Evolutionary conservation across 2,329 filamentous ascomycete species (phyloP).

Genomic region (Ceratocystis eucalypticola): DNA sequence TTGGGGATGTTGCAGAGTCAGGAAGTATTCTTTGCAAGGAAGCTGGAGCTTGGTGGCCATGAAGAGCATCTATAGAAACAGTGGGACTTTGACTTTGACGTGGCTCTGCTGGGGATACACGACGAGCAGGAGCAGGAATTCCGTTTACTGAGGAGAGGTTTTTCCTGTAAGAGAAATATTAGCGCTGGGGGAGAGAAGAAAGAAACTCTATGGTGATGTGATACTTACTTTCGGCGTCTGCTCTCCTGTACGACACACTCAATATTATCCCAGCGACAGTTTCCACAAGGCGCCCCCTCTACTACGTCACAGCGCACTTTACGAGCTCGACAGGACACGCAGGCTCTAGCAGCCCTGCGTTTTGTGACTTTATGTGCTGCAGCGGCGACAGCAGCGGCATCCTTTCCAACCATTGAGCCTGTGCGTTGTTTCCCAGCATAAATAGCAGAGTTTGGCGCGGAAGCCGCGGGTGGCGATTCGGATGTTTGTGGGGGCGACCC

Average conservation of each 20-base stretch:
- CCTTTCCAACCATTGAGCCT: constrained; percentile 23
- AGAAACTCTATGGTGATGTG: constrained; percentile 26
- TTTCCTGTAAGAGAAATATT: constrained; percentile 2
- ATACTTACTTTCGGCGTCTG: constrained; percentile 65
- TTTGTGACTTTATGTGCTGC: constrained; percentile 45
- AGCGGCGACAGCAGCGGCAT: constrained; percentile 25
- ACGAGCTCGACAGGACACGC: constrained; percentile 72
- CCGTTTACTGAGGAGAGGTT: constrained; percentile 11
- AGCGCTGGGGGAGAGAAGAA: neutral
- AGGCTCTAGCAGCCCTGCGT: constrained; percentile 79
- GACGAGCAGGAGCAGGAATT: constrained; percentile 6
- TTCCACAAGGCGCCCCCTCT: constrained; percentile 74
- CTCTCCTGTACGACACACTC: constrained; percentile 68
- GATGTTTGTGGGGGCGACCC: neutral
- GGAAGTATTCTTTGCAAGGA: neutral
- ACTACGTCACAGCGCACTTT: constrained; percentile 93
- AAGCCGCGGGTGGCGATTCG: neutral
- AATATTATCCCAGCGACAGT: constrained; percentile 69
- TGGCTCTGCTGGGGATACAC: constrained; percentile 9
- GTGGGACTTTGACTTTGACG: constrained; percentile 10
- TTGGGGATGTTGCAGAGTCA: neutral
- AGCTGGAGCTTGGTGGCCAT: neutral
- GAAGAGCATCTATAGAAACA: neutral
- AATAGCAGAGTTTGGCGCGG: neutral
- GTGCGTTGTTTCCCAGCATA: constrained; percentile 9